Conservation (phyloP, 495 filamentous ascomycete species). For the Talaromyces trachyspermus region DNA sequence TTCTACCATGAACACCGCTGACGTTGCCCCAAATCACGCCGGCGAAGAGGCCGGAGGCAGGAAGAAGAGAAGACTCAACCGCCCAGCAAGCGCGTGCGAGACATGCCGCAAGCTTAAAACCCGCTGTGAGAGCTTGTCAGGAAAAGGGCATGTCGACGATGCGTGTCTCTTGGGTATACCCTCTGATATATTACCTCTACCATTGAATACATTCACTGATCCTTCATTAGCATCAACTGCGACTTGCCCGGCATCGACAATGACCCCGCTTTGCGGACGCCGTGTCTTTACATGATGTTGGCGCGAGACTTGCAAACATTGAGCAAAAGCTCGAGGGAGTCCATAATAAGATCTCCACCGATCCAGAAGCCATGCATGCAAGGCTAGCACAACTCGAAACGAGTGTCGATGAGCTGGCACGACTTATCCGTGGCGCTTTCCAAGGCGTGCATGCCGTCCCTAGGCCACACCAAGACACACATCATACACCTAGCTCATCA, state of each 20-base stretch:
- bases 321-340: not conserved
- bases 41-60: not conserved
- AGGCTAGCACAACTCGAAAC: not conserved
- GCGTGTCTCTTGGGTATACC: conserved; percentile 30
- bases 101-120: conserved; percentile 40
- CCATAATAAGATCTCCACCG: not conserved
- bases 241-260: not conserved
- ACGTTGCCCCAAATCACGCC: not conserved
- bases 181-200: not conserved
- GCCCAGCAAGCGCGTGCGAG: conserved; percentile 38
- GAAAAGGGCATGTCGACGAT: conserved; percentile 35
- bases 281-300: conserved; percentile 26
- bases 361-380: not conserved
- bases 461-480: not conserved
- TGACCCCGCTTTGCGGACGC: not conserved
- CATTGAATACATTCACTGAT: not conserved
- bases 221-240: not conserved
- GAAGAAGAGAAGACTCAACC: conserved; percentile 22
- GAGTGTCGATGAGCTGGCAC: not conserved
- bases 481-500: not conserved
- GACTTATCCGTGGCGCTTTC: not conserved
- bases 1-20: not conserved
- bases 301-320: not conserved
- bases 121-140: conserved; percentile 34
- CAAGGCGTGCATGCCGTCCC: not conserved